A percentile compares a stretch with the other conserved stretches of the same genome.
Conservation (phyloP, 2,329 filamentous ascomycete species). For the Colletotrichum tamarilloi region DNA sequence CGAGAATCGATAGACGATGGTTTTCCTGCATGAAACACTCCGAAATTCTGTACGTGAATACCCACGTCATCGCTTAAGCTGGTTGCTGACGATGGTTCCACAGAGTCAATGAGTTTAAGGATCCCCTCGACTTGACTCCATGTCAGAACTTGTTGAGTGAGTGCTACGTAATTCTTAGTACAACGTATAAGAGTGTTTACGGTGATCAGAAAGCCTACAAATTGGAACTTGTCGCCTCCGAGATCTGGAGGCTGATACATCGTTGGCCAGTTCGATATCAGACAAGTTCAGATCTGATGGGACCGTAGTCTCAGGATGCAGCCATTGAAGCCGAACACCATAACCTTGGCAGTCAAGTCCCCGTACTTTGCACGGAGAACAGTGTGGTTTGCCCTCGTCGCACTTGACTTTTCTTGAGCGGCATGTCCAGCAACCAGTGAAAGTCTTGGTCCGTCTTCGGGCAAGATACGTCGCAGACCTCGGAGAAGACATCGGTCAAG, state of each 20-base stretch:
- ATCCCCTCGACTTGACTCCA: not conserved
- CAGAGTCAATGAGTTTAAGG: not conserved
- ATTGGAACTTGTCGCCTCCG: not conserved
- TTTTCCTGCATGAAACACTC: not conserved
- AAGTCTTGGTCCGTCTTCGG: slow-evolving; percentile 42
- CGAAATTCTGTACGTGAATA: not conserved
- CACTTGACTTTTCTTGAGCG: slow-evolving; percentile 47
- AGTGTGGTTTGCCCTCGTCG: slow-evolving; percentile 46
- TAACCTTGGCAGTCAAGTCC: slow-evolving; percentile 46
- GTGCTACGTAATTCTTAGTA: not conserved
- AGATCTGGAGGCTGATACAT: too few relatives aligned
- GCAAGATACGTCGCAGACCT: not conserved
- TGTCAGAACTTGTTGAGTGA: not conserved
- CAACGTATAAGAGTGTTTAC: not conserved
- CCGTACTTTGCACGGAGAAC: slow-evolving; percentile 43
- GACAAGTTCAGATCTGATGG: not conserved
- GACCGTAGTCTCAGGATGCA: slow-evolving; percentile 24
- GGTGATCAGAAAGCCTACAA: not conserved
- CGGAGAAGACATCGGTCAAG: not conserved
- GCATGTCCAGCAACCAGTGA: slow-evolving; percentile 50
- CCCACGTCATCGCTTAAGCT: not conserved
- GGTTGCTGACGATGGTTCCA: too few relatives aligned
- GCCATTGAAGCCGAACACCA: slow-evolving; percentile 44
- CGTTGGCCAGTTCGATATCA: not conserved
- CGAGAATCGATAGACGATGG: too few relatives aligned